Base-by-base conservation (phyloP, 345 rosid species). In the Litchi chinensis region DNA sequence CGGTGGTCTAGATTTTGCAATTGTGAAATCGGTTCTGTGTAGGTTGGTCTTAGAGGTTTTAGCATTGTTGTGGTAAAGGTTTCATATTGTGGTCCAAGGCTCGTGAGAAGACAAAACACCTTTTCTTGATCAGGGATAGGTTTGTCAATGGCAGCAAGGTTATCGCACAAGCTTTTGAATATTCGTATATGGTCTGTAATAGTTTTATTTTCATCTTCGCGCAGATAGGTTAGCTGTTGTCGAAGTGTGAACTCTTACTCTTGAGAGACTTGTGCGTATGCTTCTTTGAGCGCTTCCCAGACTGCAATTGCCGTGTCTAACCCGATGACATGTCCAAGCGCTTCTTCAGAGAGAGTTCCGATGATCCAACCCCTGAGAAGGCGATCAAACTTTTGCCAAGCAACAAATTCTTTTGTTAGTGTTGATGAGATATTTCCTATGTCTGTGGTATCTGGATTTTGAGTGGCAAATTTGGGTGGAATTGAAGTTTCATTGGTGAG, bases 341-440 rank as follows among this genome's bases (percentile, higher is more conserved):
- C 16, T 71, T 79, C 71, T 67, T 76, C 73, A 67, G n/a, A 76
- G 32, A 76, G 64, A 3, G 73, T 76, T 5, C 79, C 71, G n/a
- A 60, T 79, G 66, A 79, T 52, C 77, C 67, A 79, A 0, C 74
- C 68, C 1, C 24, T 40, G 28, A 73, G 59, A n/a, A 73, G 78
- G 37, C 59, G 56, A 79, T 73, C 73, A 50, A 41, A 65, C 72
- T 66, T 73, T 65, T 16, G 66, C 77, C 68, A 73, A 5, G 78
- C 68, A 19, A 65, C 22, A 24, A 56, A 65, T 10, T 28, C 73
- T 6, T 73, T n/a, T 50, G 67, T 71, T 10, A 65, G 10, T 71
- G 12, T 13, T 44, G 71, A 52, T 50, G 26, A 6, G 18, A 46
- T 39, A 24, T 32, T 16, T 10, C 52, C 5, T 72, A 32, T 18